These are phyloP conservation scores for Eutypa lata DNA, from an alignment of 2,329 filamentous ascomycete species.

Conservation along the genomic window DNA sequence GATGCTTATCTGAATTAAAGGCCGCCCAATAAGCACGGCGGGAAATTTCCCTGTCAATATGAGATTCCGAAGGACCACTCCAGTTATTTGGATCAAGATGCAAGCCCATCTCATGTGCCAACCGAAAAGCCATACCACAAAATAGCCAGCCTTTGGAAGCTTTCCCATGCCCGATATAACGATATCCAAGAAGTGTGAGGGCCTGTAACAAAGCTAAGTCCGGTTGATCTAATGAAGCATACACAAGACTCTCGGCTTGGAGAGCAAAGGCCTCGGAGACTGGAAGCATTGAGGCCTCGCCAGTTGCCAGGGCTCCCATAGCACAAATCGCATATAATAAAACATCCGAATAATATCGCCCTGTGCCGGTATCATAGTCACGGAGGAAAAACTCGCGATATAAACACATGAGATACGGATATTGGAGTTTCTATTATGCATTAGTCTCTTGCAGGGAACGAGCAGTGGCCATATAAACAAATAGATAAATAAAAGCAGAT, in stretches of 20 bases:
- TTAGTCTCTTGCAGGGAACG: background rate
- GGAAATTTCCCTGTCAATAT: constrained; percentile 44
- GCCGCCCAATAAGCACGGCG: constrained; percentile 49
- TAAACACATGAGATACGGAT: constrained; percentile 47
- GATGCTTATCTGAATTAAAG: constrained; percentile 48
- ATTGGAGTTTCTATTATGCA: constrained; percentile 32
- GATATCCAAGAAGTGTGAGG: constrained; percentile 42
- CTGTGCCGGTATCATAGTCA: constrained; percentile 44
- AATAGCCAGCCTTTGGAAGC: constrained; percentile 50
- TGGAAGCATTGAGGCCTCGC: constrained; percentile 30
- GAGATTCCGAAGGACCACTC: constrained; percentile 36
- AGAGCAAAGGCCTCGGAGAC: constrained; percentile 42
- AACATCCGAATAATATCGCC: constrained; percentile 47
- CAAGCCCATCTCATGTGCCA: constrained; percentile 50
- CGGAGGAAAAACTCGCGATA: constrained; percentile 49
- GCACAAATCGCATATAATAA: constrained; percentile 48
- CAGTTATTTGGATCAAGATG: constrained; percentile 50
- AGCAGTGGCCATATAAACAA: background rate
- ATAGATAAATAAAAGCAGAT: too few species aligned
- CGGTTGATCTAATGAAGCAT: constrained; percentile 41
- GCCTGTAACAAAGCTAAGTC: constrained; percentile 46
- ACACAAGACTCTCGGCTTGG: constrained; percentile 43
- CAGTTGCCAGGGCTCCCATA: constrained; percentile 44
- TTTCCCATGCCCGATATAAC: constrained; percentile 45
- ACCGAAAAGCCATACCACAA: constrained; percentile 49